Evolutionary conservation across 768 basidiomycete species (phyloP).

Genomic region (Russula brevipes): DNA sequence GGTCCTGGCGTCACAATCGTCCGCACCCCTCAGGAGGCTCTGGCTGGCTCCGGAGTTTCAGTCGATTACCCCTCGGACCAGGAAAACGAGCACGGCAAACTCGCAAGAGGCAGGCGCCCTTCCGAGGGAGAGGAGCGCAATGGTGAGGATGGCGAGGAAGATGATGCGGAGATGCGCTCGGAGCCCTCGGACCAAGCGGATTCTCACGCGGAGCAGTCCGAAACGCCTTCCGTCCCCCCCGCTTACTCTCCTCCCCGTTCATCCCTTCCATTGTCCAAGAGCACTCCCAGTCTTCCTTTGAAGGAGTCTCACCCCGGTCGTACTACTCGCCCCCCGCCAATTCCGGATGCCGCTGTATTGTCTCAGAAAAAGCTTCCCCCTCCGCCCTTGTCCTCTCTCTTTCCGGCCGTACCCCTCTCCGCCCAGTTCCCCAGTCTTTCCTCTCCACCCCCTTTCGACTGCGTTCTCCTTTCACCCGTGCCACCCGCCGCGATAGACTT

Average conservation of each 20-base stretch:
- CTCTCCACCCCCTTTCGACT: slow-evolving; percentile 53
- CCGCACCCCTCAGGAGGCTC: slow-evolving; percentile 73
- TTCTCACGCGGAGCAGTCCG: slow-evolving; percentile 9
- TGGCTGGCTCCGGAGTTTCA: slow-evolving; percentile 36
- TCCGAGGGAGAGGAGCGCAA: background rate
- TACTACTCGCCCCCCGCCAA: slow-evolving; percentile 34
- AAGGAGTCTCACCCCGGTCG: slow-evolving; percentile 32
- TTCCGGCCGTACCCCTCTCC: slow-evolving; percentile 47
- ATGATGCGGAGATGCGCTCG: slow-evolving; percentile 1
- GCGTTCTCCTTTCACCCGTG: slow-evolving; percentile 56
- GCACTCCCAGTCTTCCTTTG: slow-evolving; percentile 22
- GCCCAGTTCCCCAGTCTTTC: slow-evolving; percentile 41
- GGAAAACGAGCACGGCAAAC: background rate
- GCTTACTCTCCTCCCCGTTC: slow-evolving; percentile 29
- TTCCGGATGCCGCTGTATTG: slow-evolving; percentile 24
- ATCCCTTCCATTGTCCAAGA: slow-evolving; percentile 28
- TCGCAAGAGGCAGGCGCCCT: background rate
- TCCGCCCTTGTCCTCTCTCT: slow-evolving; percentile 34
- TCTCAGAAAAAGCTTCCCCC: slow-evolving; percentile 29
- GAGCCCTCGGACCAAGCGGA: background rate
- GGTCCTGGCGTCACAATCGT: slow-evolving; percentile 75
- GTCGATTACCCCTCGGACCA: slow-evolving; percentile 12
- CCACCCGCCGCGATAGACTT: slow-evolving; percentile 49
- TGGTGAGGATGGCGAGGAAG: background rate
- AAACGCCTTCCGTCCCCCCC: slow-evolving; percentile 22